phyloP scores from a whole-genome alignment of 2,329 filamentous ascomycete species.

The Cordyceps javanica region DNA sequence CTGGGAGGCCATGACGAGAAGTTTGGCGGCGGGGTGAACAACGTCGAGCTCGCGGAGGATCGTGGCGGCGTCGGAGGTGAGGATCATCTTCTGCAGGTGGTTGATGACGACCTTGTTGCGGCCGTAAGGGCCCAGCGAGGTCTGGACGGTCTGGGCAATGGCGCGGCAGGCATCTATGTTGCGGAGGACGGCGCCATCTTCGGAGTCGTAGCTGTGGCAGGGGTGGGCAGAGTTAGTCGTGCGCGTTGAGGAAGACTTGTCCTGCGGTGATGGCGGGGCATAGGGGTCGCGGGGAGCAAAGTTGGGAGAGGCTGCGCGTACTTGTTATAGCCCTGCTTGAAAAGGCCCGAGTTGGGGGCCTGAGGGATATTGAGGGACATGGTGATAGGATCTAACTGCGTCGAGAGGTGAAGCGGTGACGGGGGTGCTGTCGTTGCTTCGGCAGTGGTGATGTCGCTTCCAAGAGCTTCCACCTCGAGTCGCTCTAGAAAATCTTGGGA shows the following conservation, averaged over 20 bases:
- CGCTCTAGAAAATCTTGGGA: slow-evolving; percentile 12
- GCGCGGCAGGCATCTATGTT: slow-evolving; percentile 98
- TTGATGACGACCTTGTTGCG: slow-evolving; percentile 99
- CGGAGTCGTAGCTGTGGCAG: slow-evolving; percentile 78
- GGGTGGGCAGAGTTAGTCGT: slow-evolving; percentile 14
- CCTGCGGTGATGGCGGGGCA: slow-evolving; percentile 16
- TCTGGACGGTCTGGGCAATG: slow-evolving; percentile 93
- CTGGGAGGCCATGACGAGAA: slow-evolving; percentile 97
- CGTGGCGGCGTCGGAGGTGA: slow-evolving; percentile 95
- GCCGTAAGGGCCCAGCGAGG: slow-evolving; percentile 92
- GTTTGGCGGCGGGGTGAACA: slow-evolving; percentile 94
- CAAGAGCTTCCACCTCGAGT: slow-evolving; percentile 13
- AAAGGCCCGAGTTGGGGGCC: slow-evolving; percentile 86
- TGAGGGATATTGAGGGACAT: slow-evolving; percentile 98
- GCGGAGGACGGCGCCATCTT: slow-evolving; percentile 96
- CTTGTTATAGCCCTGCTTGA: slow-evolving; percentile 97
- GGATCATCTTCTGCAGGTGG: slow-evolving; percentile 98
- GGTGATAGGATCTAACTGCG: slow-evolving; percentile 12
- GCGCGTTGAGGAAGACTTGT: not conserved
- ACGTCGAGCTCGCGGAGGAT: slow-evolving; percentile 97
- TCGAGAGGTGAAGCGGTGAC: slow-evolving; percentile 9
- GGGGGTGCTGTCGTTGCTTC: slow-evolving; percentile 11
- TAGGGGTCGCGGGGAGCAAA: slow-evolving; percentile 21
- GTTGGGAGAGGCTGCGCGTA: slow-evolving; percentile 41
- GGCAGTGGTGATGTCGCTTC: slow-evolving; percentile 11